Evolutionary conservation across 2,329 filamentous ascomycete species (phyloP), one percentile per base, ranked within the genome.

Genomic region (Colletotrichum sidae): DNA sequence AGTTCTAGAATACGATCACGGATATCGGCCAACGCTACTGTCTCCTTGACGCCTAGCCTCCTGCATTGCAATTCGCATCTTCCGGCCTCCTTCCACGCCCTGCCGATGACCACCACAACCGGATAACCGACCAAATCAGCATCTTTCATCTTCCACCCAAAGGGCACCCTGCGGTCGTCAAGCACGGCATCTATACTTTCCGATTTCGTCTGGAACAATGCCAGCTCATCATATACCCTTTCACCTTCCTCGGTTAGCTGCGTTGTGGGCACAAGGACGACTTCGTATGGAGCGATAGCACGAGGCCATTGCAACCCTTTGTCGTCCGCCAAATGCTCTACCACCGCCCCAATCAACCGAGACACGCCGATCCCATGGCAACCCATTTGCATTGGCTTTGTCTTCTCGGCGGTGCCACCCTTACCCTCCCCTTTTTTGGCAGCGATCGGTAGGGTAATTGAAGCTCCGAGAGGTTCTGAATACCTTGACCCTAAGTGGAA

Each of bases 351-450:
- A 67, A 99, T 90, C 71, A 99, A 89, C 49, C 96, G 90, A 6
- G 94, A 97, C 15, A 99, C 88, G 2, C 96, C 96, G 67, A 99
- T 96, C 1, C 96, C 96, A 74, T 97, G 93, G 75, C 96, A 99
- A 60, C 96, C 96, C 96, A 99, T 99, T 69, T 97, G 88, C 72
- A 97, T 85, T 0, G 89, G 83, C 0, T 67, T 3, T 35, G 12
- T 57, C n/a, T 8, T 34, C 10, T 50, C 51, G 6, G 38, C 33
- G 5, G 35, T n/a, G 10, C 3, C 37, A 37, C 15, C 37, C 11
- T 44, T 13, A 7, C 45, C 33, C 70, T 68, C 38, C 33, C 45
- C 8, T n/a, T 38, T 11, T 9, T n/a, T 34, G 2, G 35, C 9
- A 13, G n/a, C 13, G n/a, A 70, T 72, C 34, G 79, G 84, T 34